These are phyloP conservation scores for Bruguiera hainesii DNA, from an alignment of 441 rosid species.

Conservation along the genomic window DNA sequence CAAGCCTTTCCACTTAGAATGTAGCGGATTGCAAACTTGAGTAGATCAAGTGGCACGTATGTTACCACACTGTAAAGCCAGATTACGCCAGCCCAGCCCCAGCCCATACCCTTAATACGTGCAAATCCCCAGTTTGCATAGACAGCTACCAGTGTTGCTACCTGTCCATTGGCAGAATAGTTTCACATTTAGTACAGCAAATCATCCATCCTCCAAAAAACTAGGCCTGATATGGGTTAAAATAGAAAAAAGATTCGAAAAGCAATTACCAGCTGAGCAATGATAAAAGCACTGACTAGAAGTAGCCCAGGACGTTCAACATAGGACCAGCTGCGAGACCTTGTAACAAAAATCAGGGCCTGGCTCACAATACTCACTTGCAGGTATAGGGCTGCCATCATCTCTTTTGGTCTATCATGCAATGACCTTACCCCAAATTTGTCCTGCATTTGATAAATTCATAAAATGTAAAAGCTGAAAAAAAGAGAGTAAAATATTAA, in stretches of 20 bases:
- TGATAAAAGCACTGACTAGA: conserved; percentile 50
- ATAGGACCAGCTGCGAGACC: conserved; percentile 92
- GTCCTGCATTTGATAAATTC: conserved; percentile 37
- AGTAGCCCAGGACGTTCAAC: conserved; percentile 77
- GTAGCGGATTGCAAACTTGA: conserved; percentile 72
- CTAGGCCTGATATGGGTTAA: background rate
- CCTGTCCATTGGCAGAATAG: conserved; percentile 31
- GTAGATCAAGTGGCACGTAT: conserved; percentile 72
- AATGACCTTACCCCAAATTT: conserved; percentile 56
- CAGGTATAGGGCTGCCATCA: conserved; percentile 81
- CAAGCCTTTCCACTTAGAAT: conserved; percentile 79
- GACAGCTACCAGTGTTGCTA: conserved; percentile 72
- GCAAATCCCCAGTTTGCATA: conserved; percentile 90
- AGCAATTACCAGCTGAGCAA: conserved; percentile 71
- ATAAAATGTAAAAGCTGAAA: conserved; percentile 9
- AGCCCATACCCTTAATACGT: conserved; percentile 58
- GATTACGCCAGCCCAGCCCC: conserved; percentile 96
- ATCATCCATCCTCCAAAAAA: background rate
- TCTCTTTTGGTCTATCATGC: conserved; percentile 31
- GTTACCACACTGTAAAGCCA: conserved; percentile 70
- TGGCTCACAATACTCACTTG: conserved; percentile 93
- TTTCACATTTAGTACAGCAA: background rate
- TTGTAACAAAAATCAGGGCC: conserved; percentile 83
- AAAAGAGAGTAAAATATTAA: conserved; percentile 1
- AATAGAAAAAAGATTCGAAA: background rate